Percentiles rank a stretch among this genome's conserved stretches.
Conservation (phyloP, 1,284 basidiomycete species). For the Sanghuangporus weigelae region DNA sequence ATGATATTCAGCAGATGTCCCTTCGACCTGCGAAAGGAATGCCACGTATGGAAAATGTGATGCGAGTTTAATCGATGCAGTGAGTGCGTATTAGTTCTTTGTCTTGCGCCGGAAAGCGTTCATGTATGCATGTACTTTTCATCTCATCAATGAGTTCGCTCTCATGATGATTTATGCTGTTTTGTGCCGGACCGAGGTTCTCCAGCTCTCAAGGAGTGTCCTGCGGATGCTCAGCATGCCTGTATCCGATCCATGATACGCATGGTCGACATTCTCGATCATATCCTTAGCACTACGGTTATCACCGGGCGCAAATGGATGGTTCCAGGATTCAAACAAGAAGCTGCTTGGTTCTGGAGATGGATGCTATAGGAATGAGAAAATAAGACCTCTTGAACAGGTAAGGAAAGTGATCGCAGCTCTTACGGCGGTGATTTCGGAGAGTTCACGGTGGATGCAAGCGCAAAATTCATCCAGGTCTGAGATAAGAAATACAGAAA, state of each 20-base stretch:
- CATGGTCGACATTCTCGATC: slow-evolving; percentile 30
- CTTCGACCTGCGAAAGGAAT: not conserved
- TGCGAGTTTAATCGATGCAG: not conserved
- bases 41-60: not conserved
- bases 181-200: slow-evolving; percentile 25
- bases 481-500: slow-evolving; percentile 20
- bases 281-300: slow-evolving; percentile 52
- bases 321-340: slow-evolving; percentile 51
- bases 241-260: slow-evolving; percentile 32
- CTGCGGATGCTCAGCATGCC: slow-evolving; percentile 47
- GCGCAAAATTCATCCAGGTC: slow-evolving; percentile 65
- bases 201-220: slow-evolving; percentile 53
- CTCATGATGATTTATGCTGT: not conserved
- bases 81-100: not conserved
- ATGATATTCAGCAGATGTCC: not conserved
- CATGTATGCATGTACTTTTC: not conserved
- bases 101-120: not conserved
- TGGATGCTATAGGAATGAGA: slow-evolving; percentile 37
- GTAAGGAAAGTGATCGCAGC: slow-evolving; percentile 12
- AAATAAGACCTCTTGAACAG: not conserved
- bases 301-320: slow-evolving; percentile 64
- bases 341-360: slow-evolving; percentile 44
- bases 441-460: slow-evolving; percentile 56
- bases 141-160: not conserved
- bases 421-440: slow-evolving; percentile 60